Conservation (phyloP, 805 yeast species). For the Yarrowia deformans region DNA sequence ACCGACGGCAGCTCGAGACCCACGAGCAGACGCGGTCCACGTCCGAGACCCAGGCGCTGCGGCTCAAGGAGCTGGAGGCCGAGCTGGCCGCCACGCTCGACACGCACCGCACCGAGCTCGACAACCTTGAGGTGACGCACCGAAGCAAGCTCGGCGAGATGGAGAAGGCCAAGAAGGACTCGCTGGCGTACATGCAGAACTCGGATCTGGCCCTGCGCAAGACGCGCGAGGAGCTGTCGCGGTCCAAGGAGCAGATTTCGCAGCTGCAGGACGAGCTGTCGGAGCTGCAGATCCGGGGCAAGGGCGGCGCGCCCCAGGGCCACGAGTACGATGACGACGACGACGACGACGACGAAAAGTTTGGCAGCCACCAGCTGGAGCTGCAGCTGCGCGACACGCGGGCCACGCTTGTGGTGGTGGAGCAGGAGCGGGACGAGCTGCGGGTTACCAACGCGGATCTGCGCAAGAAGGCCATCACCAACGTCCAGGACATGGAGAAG, state of each 20-base stretch:
- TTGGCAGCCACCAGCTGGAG: constrained; percentile 61
- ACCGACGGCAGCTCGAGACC: constrained; percentile 41
- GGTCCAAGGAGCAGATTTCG: constrained; percentile 63
- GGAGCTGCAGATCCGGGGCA: constrained; percentile 62
- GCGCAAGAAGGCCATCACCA: constrained; percentile 49
- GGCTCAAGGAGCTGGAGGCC: constrained; percentile 42
- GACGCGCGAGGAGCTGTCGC: constrained; percentile 74
- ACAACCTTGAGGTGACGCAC: constrained; percentile 50
- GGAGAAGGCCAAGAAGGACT: constrained; percentile 74
- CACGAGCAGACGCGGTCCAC: constrained; percentile 41
- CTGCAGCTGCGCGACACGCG: constrained; percentile 81
- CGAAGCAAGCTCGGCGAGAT: constrained; percentile 52
- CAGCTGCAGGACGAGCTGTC: constrained; percentile 70
- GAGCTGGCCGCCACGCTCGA: constrained; percentile 40
- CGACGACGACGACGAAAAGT: constrained; percentile 47
- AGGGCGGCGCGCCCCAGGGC: constrained; percentile 19
- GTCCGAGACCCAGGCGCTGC: constrained; percentile 35
- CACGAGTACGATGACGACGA: constrained; percentile 49
- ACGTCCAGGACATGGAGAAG: constrained; percentile 43
- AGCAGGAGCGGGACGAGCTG: constrained; percentile 83
- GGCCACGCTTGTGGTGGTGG: constrained; percentile 80
- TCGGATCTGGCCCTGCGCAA: constrained; percentile 75
- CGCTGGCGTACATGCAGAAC: constrained; percentile 73
- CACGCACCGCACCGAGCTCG: constrained; percentile 51
- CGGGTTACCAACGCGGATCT: constrained; percentile 47